A percentile compares a stretch with the other conserved stretches of the same genome.
Evolutionary conservation across 176 grass and related monocot species (phyloP).

Genomic region (Triticum dicoccoides): DNA sequence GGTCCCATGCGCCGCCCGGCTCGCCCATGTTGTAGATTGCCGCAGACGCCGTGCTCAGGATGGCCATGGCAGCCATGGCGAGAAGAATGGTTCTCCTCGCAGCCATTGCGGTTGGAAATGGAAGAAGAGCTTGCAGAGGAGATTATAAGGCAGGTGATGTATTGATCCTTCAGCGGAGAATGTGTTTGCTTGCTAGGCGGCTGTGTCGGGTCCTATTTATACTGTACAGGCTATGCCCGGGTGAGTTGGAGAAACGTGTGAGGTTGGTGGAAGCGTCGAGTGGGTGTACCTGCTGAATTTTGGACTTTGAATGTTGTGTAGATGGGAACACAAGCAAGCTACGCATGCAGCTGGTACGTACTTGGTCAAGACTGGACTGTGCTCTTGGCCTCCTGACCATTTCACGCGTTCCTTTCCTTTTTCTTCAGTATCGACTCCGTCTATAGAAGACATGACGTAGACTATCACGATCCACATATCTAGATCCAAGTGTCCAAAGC

Average conservation of each 20-base stretch:
- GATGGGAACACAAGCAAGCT: neutral
- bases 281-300: too few relatives aligned
- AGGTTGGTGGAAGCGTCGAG: too few relatives aligned
- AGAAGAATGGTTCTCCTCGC: neutral
- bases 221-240: too few relatives aligned
- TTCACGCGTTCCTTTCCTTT: neutral
- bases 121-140: neutral
- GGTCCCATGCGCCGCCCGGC: constrained; percentile 43
- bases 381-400: neutral
- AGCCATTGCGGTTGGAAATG: neutral
- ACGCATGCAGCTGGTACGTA: neutral
- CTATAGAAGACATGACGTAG: too few relatives aligned
- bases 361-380: neutral
- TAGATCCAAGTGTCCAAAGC: too few relatives aligned
- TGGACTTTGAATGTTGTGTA: too few relatives aligned
- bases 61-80: neutral
- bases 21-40: constrained; percentile 48
- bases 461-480: too few relatives aligned
- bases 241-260: too few relatives aligned
- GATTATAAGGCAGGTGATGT: neutral
- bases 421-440: too few relatives aligned
- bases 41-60: constrained; percentile 30
- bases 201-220: neutral
- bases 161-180: neutral
- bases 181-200: neutral